These are phyloP conservation scores for Dioscorea zingiberensis DNA, from an alignment of 106 monocot genomes.

Conservation along the genomic window DNA sequence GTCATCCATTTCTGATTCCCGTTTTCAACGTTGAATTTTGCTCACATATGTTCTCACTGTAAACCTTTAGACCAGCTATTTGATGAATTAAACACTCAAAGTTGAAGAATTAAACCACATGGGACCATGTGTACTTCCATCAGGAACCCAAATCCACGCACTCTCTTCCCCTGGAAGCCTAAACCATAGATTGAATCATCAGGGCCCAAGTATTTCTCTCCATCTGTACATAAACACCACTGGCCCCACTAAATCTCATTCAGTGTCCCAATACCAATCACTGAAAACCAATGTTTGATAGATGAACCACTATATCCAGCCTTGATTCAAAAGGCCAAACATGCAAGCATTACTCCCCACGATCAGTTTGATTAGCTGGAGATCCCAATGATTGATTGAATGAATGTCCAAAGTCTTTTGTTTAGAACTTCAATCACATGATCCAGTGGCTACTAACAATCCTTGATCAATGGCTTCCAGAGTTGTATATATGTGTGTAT, in stretches of 20 bases:
- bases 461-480: neutral
- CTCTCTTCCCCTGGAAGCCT: too few relatives aligned
- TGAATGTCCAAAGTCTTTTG: neutral
- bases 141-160: too few relatives aligned
- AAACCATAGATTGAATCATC: too few relatives aligned
- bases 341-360: neutral
- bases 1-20: too few relatives aligned
- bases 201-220: too few relatives aligned
- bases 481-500: neutral
- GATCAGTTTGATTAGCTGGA: neutral
- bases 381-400: neutral
- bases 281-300: neutral
- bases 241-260: neutral
- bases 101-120: neutral
- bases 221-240: neutral
- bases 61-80: too few relatives aligned
- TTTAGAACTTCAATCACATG: slow-evolving; percentile 1
- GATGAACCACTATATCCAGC: neutral
- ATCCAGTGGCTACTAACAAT: neutral
- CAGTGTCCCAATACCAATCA: neutral
- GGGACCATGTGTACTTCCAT: neutral
- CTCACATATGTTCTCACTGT: too few relatives aligned
- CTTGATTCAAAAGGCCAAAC: neutral
- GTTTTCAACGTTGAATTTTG: too few relatives aligned
- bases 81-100: too few relatives aligned